phyloP scores from a whole-genome alignment of 106 monocot species.

The Allium fistulosum region DNA sequence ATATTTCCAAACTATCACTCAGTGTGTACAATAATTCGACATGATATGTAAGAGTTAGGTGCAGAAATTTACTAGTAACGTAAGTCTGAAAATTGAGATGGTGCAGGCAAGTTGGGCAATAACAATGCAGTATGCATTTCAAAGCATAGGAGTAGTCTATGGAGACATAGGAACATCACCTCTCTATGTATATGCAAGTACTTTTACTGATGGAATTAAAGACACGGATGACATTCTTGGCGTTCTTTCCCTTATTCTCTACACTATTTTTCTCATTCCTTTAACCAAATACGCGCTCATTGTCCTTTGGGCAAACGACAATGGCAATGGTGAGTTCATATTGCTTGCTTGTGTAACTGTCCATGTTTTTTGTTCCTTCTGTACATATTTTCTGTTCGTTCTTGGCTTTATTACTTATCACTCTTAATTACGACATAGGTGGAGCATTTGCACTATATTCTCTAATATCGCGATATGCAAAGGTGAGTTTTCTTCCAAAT shows the following conservation, averaged over 20 bases:
- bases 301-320: conserved; percentile 50
- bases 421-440: conserved; percentile 26
- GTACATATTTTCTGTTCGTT: too few species aligned
- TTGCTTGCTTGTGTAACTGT: not conserved
- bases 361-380: too few species aligned
- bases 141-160: conserved; percentile 54
- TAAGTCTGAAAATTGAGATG: not conserved
- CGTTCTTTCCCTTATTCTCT: conserved; percentile 53
- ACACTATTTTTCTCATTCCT: conserved; percentile 43
- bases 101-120: conserved; percentile 21
- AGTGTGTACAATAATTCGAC: not conserved
- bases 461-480: conserved; percentile 63
- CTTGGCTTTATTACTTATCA: not conserved
- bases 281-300: conserved; percentile 45
- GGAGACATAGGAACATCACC: conserved; percentile 70
- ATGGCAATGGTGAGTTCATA: conserved; percentile 42
- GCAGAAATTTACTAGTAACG: not conserved
- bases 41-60: not conserved
- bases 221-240: conserved; percentile 50
- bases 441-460: conserved; percentile 90
- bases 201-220: conserved; percentile 38
- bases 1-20: not conserved
- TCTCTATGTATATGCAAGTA: conserved; percentile 47
- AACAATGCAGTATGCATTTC: conserved; percentile 39
- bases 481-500: conserved; percentile 60